Percentiles rank a stretch among this genome's conserved stretches.
phyloP scores from a whole-genome alignment of 495 filamentous ascomycete species.

The Hypoxylon trugodes region DNA sequence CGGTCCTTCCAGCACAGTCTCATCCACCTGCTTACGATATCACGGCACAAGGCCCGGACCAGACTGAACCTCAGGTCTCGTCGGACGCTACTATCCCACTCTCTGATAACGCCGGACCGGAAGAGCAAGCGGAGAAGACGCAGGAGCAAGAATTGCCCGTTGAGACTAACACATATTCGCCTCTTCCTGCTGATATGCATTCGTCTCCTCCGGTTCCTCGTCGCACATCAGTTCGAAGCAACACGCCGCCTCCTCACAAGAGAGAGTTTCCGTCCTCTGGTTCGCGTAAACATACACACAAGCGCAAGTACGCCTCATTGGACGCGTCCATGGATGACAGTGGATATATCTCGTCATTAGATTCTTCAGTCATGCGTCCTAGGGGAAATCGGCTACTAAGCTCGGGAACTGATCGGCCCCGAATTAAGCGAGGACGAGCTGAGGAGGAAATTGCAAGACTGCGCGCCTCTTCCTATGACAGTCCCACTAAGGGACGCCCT shows the following conservation, averaged over 20 bases:
- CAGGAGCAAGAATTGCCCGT: slow-evolving; percentile 61
- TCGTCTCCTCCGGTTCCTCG: slow-evolving; percentile 90
- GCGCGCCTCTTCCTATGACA: slow-evolving; percentile 91
- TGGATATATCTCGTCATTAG: slow-evolving; percentile 97
- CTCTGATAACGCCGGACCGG: slow-evolving; percentile 74
- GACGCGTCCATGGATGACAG: slow-evolving; percentile 93
- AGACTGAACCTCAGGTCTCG: slow-evolving; percentile 67
- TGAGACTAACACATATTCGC: slow-evolving; percentile 65
- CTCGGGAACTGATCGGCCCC: slow-evolving; percentile 78
- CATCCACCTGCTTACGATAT: slow-evolving; percentile 17
- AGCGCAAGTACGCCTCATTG: slow-evolving; percentile 77
- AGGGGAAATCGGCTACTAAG: slow-evolving; percentile 67
- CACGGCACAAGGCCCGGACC: slow-evolving; percentile 38
- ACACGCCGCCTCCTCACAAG: slow-evolving; percentile 77
- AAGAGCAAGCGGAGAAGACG: slow-evolving; percentile 65
- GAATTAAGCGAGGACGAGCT: slow-evolving; percentile 84
- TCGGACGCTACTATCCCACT: slow-evolving; percentile 96
- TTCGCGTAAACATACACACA: slow-evolving; percentile 65
- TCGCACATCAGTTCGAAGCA: slow-evolving; percentile 67
- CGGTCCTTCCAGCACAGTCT: slow-evolving; percentile 40
- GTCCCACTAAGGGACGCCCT: slow-evolving; percentile 72
- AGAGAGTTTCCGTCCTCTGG: slow-evolving; percentile 66
- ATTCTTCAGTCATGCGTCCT: slow-evolving; percentile 86
- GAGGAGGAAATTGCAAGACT: slow-evolving; percentile 97
- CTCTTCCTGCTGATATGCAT: slow-evolving; percentile 63